Percentiles rank a stretch among this genome's conserved stretches.
These are phyloP conservation scores for Daldinia decipiens DNA, from an alignment of 495 filamentous ascomycete genomes.

Conservation along the genomic window DNA sequence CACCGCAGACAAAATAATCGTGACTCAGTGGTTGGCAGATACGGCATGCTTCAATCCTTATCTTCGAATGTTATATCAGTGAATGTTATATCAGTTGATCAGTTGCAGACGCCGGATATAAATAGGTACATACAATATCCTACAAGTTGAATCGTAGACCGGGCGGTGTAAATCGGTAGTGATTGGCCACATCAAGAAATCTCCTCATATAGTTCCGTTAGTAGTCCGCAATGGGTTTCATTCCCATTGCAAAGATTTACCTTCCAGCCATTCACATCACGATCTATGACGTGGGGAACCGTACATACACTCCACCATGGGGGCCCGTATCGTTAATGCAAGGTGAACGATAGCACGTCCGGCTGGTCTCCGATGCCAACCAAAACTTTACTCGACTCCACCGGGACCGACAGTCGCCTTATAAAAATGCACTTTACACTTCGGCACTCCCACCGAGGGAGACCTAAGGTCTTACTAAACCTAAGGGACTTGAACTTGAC, in stretches of 20 bases:
- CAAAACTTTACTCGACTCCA: slow-evolving; percentile 27
- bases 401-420: slow-evolving; percentile 23
- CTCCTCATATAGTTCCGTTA: slow-evolving; percentile 20
- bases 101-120: neutral
- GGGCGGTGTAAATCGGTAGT: neutral
- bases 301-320: slow-evolving; percentile 31
- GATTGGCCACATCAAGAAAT: slow-evolving; percentile 12
- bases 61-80: neutral
- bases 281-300: slow-evolving; percentile 28
- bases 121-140: neutral
- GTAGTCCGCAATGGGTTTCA: slow-evolving; percentile 34
- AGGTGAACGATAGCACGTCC: slow-evolving; percentile 30
- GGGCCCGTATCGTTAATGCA: slow-evolving; percentile 25
- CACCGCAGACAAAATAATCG: neutral
- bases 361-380: slow-evolving; percentile 38
- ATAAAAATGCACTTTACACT: slow-evolving; percentile 5
- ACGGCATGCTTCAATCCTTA: neutral
- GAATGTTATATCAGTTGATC: neutral
- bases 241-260: slow-evolving; percentile 5
- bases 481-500: neutral
- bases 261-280: slow-evolving; percentile 28
- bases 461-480: neutral
- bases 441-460: slow-evolving; percentile 4
- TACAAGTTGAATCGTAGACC: neutral
- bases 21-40: neutral